Percentiles rank a stretch among this genome's conserved stretches.
Conservation (phyloP, 352 stramenopile genomes). For the Phytophthora melonis region DNA sequence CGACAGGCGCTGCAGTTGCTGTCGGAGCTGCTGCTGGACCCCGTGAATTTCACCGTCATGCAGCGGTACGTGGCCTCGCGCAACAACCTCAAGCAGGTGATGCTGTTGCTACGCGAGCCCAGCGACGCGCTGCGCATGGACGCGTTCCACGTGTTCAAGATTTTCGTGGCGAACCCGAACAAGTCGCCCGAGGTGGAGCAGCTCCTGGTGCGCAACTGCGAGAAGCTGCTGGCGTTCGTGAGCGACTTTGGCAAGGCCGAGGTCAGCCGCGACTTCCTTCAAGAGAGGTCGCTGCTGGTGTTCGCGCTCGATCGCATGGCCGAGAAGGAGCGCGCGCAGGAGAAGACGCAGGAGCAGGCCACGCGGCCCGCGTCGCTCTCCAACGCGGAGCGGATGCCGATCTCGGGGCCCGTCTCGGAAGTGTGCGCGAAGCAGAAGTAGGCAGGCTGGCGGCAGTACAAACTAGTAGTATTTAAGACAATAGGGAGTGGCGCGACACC, state of each 20-base stretch:
- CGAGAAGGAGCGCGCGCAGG: conserved; percentile 40
- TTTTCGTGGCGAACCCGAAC: conserved; percentile 89
- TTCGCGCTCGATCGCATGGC: conserved; percentile 77
- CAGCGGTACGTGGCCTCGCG: conserved; percentile 78
- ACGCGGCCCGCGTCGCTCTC: conserved; percentile 56
- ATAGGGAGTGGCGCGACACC: conserved; percentile 13
- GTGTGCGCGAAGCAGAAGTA: conserved; percentile 55
- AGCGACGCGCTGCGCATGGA: conserved; percentile 85
- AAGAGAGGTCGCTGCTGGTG: conserved; percentile 77
- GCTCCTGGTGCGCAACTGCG: conserved; percentile 73
- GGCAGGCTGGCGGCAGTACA: conserved; percentile 16
- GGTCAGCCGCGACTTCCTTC: conserved; percentile 76
- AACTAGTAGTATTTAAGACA: conserved; percentile 47
- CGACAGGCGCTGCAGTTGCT: conserved; percentile 78
- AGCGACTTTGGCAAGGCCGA: conserved; percentile 80
- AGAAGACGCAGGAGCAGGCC: conserved; percentile 30
- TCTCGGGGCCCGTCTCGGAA: conserved; percentile 46
- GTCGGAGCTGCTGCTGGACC: conserved; percentile 78
- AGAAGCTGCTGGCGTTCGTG: conserved; percentile 84
- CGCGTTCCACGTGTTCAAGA: conserved; percentile 90
- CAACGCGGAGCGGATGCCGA: conserved; percentile 38
- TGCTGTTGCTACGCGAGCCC: conserved; percentile 78
- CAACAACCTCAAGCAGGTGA: conserved; percentile 77
- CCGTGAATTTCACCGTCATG: conserved; percentile 82
- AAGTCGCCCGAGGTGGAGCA: conserved; percentile 81